Evolutionary conservation across 2,329 filamentous ascomycete species (phyloP).

Genomic region (Plenodomus tracheiphilus): DNA sequence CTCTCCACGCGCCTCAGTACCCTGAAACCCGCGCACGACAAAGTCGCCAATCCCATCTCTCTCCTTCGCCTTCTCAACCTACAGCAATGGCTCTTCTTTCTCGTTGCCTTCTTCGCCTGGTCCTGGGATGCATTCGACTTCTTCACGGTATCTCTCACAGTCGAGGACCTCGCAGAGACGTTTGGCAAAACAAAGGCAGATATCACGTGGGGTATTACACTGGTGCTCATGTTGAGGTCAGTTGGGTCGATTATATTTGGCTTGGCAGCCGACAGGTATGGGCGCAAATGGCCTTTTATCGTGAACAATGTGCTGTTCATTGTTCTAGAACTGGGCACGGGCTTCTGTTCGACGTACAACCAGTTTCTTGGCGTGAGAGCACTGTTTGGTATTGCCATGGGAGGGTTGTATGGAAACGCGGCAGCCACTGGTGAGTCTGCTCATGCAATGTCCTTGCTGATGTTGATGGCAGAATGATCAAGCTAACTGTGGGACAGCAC

Average conservation of each 20-base stretch:
- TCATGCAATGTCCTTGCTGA: background rate
- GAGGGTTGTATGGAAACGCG: constrained; percentile 64
- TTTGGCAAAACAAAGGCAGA: constrained; percentile 60
- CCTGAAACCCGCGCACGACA: constrained; percentile 60
- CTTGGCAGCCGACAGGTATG: constrained; percentile 57
- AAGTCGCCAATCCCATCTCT: constrained; percentile 58
- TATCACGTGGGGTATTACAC: constrained; percentile 61
- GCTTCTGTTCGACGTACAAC: constrained; percentile 61
- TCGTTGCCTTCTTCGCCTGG: constrained; percentile 54
- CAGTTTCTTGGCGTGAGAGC: constrained; percentile 63
- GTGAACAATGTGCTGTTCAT: constrained; percentile 66
- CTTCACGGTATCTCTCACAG: constrained; percentile 63
- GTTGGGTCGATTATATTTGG: constrained; percentile 64
- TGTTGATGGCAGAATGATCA: background rate
- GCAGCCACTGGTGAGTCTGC: constrained; percentile 54
- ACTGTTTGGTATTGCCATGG: constrained; percentile 67
- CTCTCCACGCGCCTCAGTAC: constrained; percentile 57
- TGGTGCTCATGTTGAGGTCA: constrained; percentile 61
- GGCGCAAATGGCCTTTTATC: constrained; percentile 61
- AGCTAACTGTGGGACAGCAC: constrained; percentile 40
- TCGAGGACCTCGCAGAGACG: constrained; percentile 55
- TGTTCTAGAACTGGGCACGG: constrained; percentile 62
- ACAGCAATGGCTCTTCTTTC: constrained; percentile 64
- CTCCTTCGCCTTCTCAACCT: constrained; percentile 55
- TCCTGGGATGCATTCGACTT: constrained; percentile 60